Evolutionary conservation across 164 flowering plant species (phyloP).

Genomic region (Protea cynaroides): DNA sequence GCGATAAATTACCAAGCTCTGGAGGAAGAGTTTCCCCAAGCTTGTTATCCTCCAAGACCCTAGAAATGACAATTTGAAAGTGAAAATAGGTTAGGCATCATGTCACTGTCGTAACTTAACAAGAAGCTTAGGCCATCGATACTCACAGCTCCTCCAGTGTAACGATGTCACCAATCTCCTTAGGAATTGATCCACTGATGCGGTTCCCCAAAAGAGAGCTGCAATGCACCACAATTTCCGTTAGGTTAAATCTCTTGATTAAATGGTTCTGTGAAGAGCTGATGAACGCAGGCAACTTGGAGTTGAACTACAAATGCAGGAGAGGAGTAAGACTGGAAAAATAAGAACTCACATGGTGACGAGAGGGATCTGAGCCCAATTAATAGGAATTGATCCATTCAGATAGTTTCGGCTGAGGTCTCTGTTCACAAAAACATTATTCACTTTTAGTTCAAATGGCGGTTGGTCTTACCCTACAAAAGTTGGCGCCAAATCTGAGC

Average conservation of each 20-base stretch:
- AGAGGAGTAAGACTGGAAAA: not conserved
- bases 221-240: slow-evolving; percentile 7
- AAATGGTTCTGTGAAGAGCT: not conserved
- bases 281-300: not conserved
- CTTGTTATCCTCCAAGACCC: slow-evolving; percentile 24
- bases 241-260: not conserved
- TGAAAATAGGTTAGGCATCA: not conserved
- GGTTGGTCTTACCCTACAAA: too few relatives aligned
- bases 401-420: slow-evolving; percentile 49
- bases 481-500: too few relatives aligned
- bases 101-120: not conserved
- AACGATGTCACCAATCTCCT: slow-evolving; percentile 17
- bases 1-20: slow-evolving; percentile 21
- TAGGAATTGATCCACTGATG: slow-evolving; percentile 34
- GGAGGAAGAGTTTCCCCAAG: slow-evolving; percentile 25
- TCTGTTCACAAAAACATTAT: slow-evolving; percentile 27
- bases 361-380: slow-evolving; percentile 43
- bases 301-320: not conserved
- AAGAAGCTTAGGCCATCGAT: not conserved
- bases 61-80: slow-evolving; percentile 8
- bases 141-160: slow-evolving; percentile 22
- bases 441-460: not conserved
- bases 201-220: slow-evolving; percentile 70
- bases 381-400: slow-evolving; percentile 24
- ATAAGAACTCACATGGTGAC: slow-evolving; percentile 50